Evolutionary conservation across 2,329 filamentous ascomycete species (phyloP), one percentile per base, ranked within the genome.

Genomic region (Colletotrichum musae): DNA sequence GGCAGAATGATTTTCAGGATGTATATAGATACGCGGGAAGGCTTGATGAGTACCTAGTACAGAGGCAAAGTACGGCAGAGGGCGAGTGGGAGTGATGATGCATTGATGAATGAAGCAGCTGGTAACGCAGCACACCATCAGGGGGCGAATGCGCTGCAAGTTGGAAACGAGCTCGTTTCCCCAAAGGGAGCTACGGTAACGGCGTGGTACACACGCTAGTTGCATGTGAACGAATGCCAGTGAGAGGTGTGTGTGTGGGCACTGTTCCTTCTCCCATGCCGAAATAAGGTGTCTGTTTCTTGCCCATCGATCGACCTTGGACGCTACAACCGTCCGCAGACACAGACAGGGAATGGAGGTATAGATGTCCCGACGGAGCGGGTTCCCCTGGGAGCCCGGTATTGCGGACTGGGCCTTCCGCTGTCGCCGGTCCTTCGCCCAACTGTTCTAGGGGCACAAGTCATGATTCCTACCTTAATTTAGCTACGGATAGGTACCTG

Each of bases 151-250:
- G 52, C 53, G 41, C 54, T 58, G 65, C 65, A 68, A 36, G 39
- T 56, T 59, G 66, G 54, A 69, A 69, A 58, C 54, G 48, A 65
- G 48, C 56, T 69, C 53, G 61, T 54, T 68, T 65, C 60, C 54
- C 41, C 24, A 65, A 50, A 16, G 36, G 50, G 28, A 64, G 60
- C 60, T 68, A 51, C 41, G 41, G 61, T 45, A 60, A 64, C 59
- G 65, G 28, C 47, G 61, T 51, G 32, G 52, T 28, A 43, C 28
- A 48, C 21, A 60, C 26, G 58, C 36, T 51, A 47, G 51, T 66
- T 15, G 56, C 67, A 69, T 66, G 66, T 69, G 66, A 69, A 69
- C 50, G 56, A 62, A 45, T 45, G 50, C 39, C 59, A 12, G 47
- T 21, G 32, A 36, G 32, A 50, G 41, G 41, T 12, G 41, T 15